Base-by-base conservation (phyloP, 2,329 filamentous ascomycete genomes). In the Phaeosphaeriaceae sp. region DNA sequence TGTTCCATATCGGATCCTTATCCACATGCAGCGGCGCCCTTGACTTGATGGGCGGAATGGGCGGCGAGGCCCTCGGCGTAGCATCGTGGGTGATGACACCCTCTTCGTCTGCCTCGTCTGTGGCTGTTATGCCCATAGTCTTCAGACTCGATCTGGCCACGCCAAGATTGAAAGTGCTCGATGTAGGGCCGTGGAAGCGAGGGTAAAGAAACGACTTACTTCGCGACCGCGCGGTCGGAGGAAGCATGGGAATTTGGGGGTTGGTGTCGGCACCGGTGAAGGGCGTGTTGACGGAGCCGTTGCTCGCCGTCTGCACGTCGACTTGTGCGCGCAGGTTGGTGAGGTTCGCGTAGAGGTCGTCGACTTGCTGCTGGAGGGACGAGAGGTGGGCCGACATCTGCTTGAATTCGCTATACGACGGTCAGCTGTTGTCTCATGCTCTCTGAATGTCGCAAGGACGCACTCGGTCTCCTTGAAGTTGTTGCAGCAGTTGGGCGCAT, bases 401-500 rank as follows among this genome's bases (percentile, higher is more conserved):
- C 71, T 88, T 91, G 82, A 93, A 97, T 75, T 97, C 93, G 10
- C 84, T 86, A 45, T 36, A 17, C 15, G 20, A 21, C 24, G 20
- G 51, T 71, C 47, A 67, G 57, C 31, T 36, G 51, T 10, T 47
- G 27, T 41, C 44, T 19, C 17, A 7, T 22, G 21, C 46, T n/a
- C 25, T 41, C 25, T 17, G 7, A 10, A 20, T 15, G 17, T 27
- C 9, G 21, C 9, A 17, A n/a, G 9, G 24, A 49, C 82, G 58
- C 76, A 85, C 82, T 96, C 91, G 48, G 92, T 93, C 70, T 97
- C 93, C 77, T 94, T 95, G 84, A 97, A 93, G 76, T 87, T 92
- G 81, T 87, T 93, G 75, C 87, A 89, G 79, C 87, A 89, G 70
- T 89, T 89, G 5, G 87, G 86, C 59, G 86, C 85, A 79, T 89